phyloP scores from a whole-genome alignment of 306 rosid species.

The Sophora flavescens region DNA sequence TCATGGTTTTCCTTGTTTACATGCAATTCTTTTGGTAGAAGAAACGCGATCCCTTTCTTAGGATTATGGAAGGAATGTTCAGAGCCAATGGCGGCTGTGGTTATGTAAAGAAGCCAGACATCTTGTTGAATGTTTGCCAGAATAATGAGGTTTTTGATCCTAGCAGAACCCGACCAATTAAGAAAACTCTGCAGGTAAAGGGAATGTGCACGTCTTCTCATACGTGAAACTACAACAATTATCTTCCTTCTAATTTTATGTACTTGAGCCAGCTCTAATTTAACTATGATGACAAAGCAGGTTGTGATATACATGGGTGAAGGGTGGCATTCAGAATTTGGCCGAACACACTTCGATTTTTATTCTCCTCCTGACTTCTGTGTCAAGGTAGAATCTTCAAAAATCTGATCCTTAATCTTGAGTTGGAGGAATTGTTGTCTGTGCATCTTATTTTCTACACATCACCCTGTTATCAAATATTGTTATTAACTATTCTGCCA shows the following conservation, averaged over 20 bases:
- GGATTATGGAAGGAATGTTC: slow-evolving; percentile 92
- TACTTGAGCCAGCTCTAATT: not conserved
- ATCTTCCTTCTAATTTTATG: not conserved
- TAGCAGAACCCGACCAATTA: not conserved
- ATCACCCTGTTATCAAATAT: not conserved
- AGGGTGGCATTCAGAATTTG: slow-evolving; percentile 82
- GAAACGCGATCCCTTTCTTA: slow-evolving; percentile 72
- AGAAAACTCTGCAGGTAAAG: slow-evolving; percentile 58
- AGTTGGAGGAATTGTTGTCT: not conserved
- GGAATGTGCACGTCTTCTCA: not conserved
- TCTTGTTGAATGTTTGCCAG: slow-evolving; percentile 48
- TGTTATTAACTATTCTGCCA: slow-evolving; percentile 3
- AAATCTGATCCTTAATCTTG: not conserved
- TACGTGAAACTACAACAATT: not conserved
- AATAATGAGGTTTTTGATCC: slow-evolving; percentile 51
- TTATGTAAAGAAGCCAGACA: slow-evolving; percentile 82
- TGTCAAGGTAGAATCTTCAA: slow-evolving; percentile 10
- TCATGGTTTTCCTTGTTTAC: slow-evolving; percentile 1
- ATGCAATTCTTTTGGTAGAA: slow-evolving; percentile 42
- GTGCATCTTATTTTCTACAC: not conserved
- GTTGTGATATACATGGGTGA: slow-evolving; percentile 80
- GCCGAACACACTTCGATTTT: slow-evolving; percentile 67
- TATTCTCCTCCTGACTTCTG: slow-evolving; percentile 91
- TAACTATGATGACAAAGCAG: slow-evolving; percentile 49
- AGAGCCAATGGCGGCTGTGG: slow-evolving; percentile 85